Evolutionary conservation across 352 stramenopile species (phyloP), one percentile per base, ranked within the genome.

Genomic region (Pythium brassicae): DNA sequence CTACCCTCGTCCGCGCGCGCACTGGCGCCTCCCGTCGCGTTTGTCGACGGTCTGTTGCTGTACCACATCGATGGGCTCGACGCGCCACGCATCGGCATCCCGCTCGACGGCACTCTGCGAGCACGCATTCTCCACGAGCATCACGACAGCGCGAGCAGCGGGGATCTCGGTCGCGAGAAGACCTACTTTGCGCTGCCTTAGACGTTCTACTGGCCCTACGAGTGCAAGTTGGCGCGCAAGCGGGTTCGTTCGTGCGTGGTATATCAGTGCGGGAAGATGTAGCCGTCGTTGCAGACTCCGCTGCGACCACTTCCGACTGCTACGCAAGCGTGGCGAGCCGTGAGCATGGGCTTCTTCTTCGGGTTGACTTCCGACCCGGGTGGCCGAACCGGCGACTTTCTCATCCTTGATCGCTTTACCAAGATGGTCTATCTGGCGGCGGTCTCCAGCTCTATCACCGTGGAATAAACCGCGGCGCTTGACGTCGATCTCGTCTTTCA

Each of bases 381-480:
- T 0, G 54, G 48, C 1, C 55, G 61, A 14, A 67, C 55, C 0
- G 56, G 62, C 1, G 57, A 73, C 19, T 7, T 72, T 0, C 61
- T 73, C 5, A 60, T 71, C 17, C 56, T 80, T 1, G 57, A 74
- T 11, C 56, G 56, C 7, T 56, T 72, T 35, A 74, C 55, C 32
- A 75, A 71, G 59, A 72, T 66, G 58, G 17, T 65, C 0, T 53
- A 74, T 34, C 57, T 72, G 22, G 46, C 51, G 27, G 14, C 59
- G 0, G 63, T 69, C 0, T 0, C 22, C 0, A 8, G n/a, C 0
- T 50, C 49, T 0, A 61, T 72, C 45, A 61, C 59, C 2, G 68
- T 51, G 9, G 57, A 60, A 9, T 52, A 55, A 15, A 62, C 34
- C 26, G 61, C 62, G 2, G 14, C 7, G 29, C 20, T 74, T n/a